phyloP scores from a whole-genome alignment of 208 protist species.

The Leishmania martiniquensis region DNA sequence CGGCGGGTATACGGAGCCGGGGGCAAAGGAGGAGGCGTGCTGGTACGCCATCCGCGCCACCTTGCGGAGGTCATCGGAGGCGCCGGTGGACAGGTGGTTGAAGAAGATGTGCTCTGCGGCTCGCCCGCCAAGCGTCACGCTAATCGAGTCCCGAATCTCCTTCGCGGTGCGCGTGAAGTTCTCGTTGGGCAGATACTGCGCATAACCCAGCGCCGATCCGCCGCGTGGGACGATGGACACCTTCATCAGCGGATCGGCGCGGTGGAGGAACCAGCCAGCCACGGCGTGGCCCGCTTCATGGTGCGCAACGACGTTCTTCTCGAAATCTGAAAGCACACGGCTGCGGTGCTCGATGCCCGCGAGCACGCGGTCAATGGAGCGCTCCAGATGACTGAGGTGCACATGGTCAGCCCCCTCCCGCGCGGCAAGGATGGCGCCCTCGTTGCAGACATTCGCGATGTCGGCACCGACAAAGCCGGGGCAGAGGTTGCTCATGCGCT shows the following conservation, averaged over 20 bases:
- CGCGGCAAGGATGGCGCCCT: slow-evolving; percentile 92
- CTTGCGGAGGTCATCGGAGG: slow-evolving; percentile 96
- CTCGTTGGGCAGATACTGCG: slow-evolving; percentile 98
- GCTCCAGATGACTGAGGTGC: slow-evolving; percentile 90
- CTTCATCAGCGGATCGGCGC: slow-evolving; percentile 97
- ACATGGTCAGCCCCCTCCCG: slow-evolving; percentile 73
- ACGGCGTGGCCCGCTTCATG: slow-evolving; percentile 99
- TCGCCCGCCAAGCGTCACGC: slow-evolving; percentile 94
- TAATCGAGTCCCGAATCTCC: slow-evolving; percentile 95
- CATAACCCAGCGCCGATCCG: slow-evolving; percentile 95
- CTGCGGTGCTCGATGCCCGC: slow-evolving; percentile 95
- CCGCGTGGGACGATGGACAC: slow-evolving; percentile 98
- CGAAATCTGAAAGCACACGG: slow-evolving; percentile 81
- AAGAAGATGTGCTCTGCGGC: slow-evolving; percentile 95
- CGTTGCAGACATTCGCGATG: slow-evolving; percentile 98
- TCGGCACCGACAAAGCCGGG: slow-evolving; percentile 94
- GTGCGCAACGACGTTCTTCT: slow-evolving; percentile 96
- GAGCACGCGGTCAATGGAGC: slow-evolving; percentile 96
- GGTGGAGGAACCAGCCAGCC: slow-evolving; percentile 97
- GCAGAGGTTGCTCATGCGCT: slow-evolving; percentile 78
- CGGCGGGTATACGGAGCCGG: slow-evolving; percentile 71
- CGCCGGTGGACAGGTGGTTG: slow-evolving; percentile 93
- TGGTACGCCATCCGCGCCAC: slow-evolving; percentile 95
- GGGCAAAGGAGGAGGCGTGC: slow-evolving; percentile 82
- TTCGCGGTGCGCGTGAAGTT: slow-evolving; percentile 89